Percentiles rank a stretch among this genome's conserved stretches.
Conservation (phyloP, 2,329 filamentous ascomycete genomes). For the Aspergillus spinulosporus region DNA sequence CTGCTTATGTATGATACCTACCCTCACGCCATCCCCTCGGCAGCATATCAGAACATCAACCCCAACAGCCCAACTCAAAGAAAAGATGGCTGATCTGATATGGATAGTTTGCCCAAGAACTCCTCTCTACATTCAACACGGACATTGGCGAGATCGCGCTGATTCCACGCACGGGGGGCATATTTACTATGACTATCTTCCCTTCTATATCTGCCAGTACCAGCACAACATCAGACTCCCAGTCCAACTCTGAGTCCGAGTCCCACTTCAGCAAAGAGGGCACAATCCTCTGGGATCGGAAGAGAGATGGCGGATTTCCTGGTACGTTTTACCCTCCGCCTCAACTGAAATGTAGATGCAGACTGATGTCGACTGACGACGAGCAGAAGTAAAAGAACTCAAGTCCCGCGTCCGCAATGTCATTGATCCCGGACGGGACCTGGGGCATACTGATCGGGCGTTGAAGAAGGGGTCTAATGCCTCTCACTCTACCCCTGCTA, state of each 20-base stretch:
- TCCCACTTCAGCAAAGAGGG: not conserved
- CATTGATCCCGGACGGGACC: slow-evolving; percentile 72
- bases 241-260: not conserved
- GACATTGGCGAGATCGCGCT: slow-evolving; percentile 84
- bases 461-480: slow-evolving; percentile 27
- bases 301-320: slow-evolving; percentile 82
- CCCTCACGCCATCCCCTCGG: not conserved
- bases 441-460: slow-evolving; percentile 76
- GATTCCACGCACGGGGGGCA: slow-evolving; percentile 78
- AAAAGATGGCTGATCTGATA: not conserved
- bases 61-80: too few species aligned
- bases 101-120: slow-evolving; percentile 84
- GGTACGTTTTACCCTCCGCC: slow-evolving; percentile 43
- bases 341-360: not conserved
- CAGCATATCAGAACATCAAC: too few species aligned
- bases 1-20: slow-evolving; percentile 68
- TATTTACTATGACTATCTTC: slow-evolving; percentile 72
- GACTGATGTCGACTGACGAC: not conserved
- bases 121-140: slow-evolving; percentile 87
- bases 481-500: not conserved
- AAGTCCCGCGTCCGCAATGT: slow-evolving; percentile 82
- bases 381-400: slow-evolving; percentile 76
- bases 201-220: slow-evolving; percentile 20
- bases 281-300: slow-evolving; percentile 81
- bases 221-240: not conserved